Base-by-base conservation (phyloP, 1,139 yeast genomes). In the Hansenula anomala region DNA sequence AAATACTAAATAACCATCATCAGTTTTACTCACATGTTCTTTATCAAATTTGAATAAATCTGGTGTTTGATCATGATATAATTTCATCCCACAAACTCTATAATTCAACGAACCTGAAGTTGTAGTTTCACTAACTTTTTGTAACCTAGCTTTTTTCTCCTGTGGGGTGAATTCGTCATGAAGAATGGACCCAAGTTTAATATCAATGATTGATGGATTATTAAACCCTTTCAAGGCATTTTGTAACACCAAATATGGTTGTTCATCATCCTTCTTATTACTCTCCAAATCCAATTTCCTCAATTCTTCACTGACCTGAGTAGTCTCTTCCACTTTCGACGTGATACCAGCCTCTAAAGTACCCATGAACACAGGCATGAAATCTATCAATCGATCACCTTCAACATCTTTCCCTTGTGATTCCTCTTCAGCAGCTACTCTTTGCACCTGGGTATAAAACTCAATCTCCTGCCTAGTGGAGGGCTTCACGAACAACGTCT, bases 71-170 rank as follows among this genome's bases (percentile, higher is more conserved):
- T 47, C 55, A 33, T 60, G 55, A 47, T 61, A 70, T 3, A 83
- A 61, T 51, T 81, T 82, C 95, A 92, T 86, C 0, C 98, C 98
- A 50, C 97, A 90, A 2, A 92, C 74, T 42, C 98, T 66, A 47
- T 83, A 78, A 17, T 78, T 72, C 16, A 86, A 64, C 2, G 80
- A 63, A 0, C 97, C 96, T 38, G 94, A 82, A 1, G 97, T 92
- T 2, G 97, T 90, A 0, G 67, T 47, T 1, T 62, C 56, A 32
- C 94, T 73, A 0, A 92, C 97, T 30, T 69, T 60, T 26, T 64
- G 66, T 51, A 92, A 63, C 31, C 97, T 58, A 32, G 63, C 63
- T 15, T 64, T 67, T 54, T 92, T 92, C 26, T 79, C 95, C 0
- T 53, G 60, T 1, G 69, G 39, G 0, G 87, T 76, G 6, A 64